Evolutionary conservation across 2,329 filamentous ascomycete genomes (phyloP).

Genomic region (Sporothrix inflata): DNA sequence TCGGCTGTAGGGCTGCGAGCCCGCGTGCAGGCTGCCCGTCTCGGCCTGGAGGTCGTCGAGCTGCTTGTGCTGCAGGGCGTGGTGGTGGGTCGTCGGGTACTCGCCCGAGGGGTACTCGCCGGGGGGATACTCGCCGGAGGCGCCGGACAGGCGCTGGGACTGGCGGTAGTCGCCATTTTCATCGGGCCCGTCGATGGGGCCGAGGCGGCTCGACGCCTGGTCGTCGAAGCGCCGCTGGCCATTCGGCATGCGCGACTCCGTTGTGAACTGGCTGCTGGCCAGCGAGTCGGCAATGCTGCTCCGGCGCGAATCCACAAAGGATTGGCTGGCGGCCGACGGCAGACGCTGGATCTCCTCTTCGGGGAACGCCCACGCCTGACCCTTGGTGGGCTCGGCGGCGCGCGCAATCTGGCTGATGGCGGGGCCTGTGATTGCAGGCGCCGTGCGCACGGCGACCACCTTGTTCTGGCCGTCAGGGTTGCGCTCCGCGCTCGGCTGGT

Average conservation of each 20-base stretch:
- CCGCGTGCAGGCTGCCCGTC: slow-evolving; percentile 55
- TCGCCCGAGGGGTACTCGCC: slow-evolving; percentile 50
- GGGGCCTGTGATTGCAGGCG: slow-evolving; percentile 75
- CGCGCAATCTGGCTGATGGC: slow-evolving; percentile 67
- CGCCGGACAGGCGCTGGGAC: slow-evolving; percentile 51
- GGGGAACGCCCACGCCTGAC: slow-evolving; percentile 82
- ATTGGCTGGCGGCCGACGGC: slow-evolving; percentile 50
- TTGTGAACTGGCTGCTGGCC: slow-evolving; percentile 77
- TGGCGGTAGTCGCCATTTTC: slow-evolving; percentile 43
- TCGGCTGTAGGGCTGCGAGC: slow-evolving; percentile 76
- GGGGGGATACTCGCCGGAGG: slow-evolving; percentile 57
- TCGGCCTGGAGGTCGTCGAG: slow-evolving; percentile 67
- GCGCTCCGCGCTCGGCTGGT: slow-evolving; percentile 62
- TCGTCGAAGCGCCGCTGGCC: slow-evolving; percentile 76
- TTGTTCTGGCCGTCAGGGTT: slow-evolving; percentile 57
- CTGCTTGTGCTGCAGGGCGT: slow-evolving; percentile 74
- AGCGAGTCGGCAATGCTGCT: slow-evolving; percentile 78
- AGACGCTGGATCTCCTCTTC: slow-evolving; percentile 66
- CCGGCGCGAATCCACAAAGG: slow-evolving; percentile 67
- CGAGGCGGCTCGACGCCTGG: slow-evolving; percentile 66
- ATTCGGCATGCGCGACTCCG: slow-evolving; percentile 70
- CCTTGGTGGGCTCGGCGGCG: slow-evolving; percentile 78
- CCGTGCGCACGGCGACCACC: slow-evolving; percentile 58
- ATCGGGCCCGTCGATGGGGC: slow-evolving; percentile 61
- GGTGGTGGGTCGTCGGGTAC: slow-evolving; percentile 68